Evolutionary conservation across 768 basidiomycete species (phyloP), one percentile per base, ranked within the genome.

Genomic region (Pulveroboletus sp.): DNA sequence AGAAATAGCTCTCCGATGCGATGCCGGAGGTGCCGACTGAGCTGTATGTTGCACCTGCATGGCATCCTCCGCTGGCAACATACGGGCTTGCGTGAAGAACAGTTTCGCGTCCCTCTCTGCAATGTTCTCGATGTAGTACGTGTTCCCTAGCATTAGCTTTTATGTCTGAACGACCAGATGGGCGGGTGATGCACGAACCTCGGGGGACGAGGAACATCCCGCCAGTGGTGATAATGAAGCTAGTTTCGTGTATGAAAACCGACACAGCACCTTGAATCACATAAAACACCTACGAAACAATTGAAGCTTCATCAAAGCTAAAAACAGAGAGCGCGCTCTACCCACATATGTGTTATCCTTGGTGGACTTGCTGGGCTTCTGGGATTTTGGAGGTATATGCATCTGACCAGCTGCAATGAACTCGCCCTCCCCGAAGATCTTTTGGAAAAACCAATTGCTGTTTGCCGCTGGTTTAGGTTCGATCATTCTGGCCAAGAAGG

Each of bases 331-430:
- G 28, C 3, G 5, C n/a, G 6, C 37, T 32, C 21, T 8, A 75
- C 89, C 57, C 54, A 93, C 91, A 64, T 89, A 94, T 24, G 90
- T 90, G 58, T 98, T 99, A 61, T 98, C 96, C 63, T 89, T 93
- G 1, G 93, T 82, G 21, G 80, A 78, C 65, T 98, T 98, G 51
- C 79, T 82, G 13, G 89, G 88, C 68, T 99, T 99, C 53, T 79
- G 74, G n/a, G 80, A 79, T 7, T 79, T 73, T 1, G 87, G 81
- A 5, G 92, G 92, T 36, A 98, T 86, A 46, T 79, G 74, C 39
- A 98, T 75, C 55, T 93, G 82, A 0, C 96, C 96, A 28, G 91
- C 86, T 1, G 93, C 95, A 52, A 97, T 82, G 64, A 90, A 97
- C 39, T 89, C 83, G 40, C 83, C 89, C 55, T 98, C 95, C 26